Evolutionary conservation across 352 stramenopile genomes (phyloP).

Genomic region (Aphanomyces stellatus): DNA sequence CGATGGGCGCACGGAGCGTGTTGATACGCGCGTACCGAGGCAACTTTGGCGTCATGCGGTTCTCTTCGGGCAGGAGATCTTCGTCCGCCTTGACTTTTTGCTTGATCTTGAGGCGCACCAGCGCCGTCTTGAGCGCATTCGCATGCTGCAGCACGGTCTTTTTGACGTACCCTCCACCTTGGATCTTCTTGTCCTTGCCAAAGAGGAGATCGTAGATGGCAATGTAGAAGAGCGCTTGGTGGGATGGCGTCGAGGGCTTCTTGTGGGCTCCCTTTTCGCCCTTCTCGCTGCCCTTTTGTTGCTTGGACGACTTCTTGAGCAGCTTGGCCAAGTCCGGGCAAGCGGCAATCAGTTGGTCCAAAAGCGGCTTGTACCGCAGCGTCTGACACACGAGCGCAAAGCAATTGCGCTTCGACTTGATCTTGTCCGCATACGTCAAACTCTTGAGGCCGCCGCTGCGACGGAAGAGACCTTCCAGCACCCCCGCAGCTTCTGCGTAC

Average conservation of each 20-base stretch:
- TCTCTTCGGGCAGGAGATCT: constrained; percentile 65
- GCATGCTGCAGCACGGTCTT: constrained; percentile 72
- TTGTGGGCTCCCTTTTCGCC: neutral
- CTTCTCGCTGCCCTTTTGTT: constrained; percentile 16
- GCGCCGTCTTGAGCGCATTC: constrained; percentile 56
- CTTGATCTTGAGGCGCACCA: constrained; percentile 79
- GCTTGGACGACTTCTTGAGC: constrained; percentile 36
- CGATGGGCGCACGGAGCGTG: constrained; percentile 53
- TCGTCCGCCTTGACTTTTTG: constrained; percentile 69
- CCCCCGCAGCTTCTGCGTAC: constrained; percentile 67
- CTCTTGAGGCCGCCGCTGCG: constrained; percentile 78
- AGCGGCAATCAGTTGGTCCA: constrained; percentile 53
- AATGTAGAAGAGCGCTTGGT: constrained; percentile 54
- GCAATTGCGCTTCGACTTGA: constrained; percentile 81
- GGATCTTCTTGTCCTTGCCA: constrained; percentile 65
- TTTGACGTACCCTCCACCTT: constrained; percentile 82
- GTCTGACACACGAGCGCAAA: constrained; percentile 86
- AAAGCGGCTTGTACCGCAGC: constrained; percentile 76
- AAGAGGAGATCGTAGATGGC: constrained; percentile 86
- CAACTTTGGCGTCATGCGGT: constrained; percentile 50
- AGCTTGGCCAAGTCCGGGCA: constrained; percentile 57
- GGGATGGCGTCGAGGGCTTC: neutral
- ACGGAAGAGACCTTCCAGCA: constrained; percentile 70
- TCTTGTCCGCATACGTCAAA: constrained; percentile 69
- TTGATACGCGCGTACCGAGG: constrained; percentile 93